Percentiles rank a stretch among this genome's conserved stretches.
These are phyloP conservation scores for Scalesia atractyloides DNA, from an alignment of 129 eudicot species.

Conservation along the genomic window DNA sequence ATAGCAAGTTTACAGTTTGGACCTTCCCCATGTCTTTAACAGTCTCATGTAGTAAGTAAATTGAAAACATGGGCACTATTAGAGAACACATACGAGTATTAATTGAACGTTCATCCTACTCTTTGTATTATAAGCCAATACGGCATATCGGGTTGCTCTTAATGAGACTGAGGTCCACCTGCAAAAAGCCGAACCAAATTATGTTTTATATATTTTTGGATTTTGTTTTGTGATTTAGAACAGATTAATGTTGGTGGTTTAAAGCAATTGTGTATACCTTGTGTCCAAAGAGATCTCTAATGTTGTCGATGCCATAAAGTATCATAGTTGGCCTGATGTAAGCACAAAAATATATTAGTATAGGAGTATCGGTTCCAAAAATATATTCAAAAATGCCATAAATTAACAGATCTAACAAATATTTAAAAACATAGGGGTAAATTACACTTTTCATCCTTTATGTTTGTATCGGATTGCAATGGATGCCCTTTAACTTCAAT, in stretches of 20 bases:
- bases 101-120: background rate
- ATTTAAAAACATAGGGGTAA: background rate
- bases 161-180: slow-evolving; percentile 92
- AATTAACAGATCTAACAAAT: background rate
- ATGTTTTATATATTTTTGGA: background rate
- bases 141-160: slow-evolving; percentile 82
- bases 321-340: slow-evolving; percentile 83
- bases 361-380: background rate
- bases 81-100: background rate
- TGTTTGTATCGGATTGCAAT: no score
- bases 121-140: slow-evolving; percentile 46
- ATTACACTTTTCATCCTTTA: no score
- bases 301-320: slow-evolving; percentile 83
- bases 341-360: background rate
- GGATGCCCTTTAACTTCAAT: no score
- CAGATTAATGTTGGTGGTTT: slow-evolving; percentile 4
- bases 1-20: background rate
- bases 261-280: slow-evolving; percentile 49
- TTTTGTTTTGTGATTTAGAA: background rate
- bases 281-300: slow-evolving; percentile 97
- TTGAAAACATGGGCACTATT: background rate
- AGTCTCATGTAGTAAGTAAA: slow-evolving; percentile 16
- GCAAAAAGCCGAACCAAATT: slow-evolving; percentile 17
- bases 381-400: background rate
- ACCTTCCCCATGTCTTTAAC: background rate